Evolutionary conservation across 352 stramenopile genomes (phyloP), one percentile per base, ranked within the genome.

Genomic region (Pythium guiyangense): DNA sequence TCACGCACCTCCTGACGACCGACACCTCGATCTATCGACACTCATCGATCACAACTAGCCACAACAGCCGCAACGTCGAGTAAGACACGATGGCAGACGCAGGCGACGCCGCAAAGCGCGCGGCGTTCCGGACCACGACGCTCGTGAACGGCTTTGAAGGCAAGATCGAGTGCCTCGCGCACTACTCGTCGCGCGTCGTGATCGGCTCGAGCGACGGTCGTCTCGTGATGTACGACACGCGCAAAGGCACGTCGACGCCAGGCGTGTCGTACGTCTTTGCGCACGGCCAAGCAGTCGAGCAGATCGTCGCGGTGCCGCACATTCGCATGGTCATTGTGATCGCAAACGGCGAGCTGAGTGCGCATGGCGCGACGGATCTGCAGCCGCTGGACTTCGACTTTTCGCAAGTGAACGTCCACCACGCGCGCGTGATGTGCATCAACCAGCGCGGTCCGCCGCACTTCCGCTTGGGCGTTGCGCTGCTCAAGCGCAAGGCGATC

Each of bases 111-210:
- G 59, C 63, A 54, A 66, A 73, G 70, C 83, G 83, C 67, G 77
- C 81, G 53, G 80, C 81, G 29, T 93, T 93, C 78, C 83, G 80
- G 52, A 84, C 83, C 26, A 88, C 77, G 40, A 77, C 79, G 18
- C 58, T 95, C 25, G 75, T 95, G 49, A 72, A 66, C 25, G 76
- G 73, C 52, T 95, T 92, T 52, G 74, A 91, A 31, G 85, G 85
- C 22, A 89, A 88, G 57, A 76, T 95, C 49, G 81, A 93, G 56
- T 91, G 83, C 53, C 77, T 93, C 47, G 85, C 83, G 49, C 84
- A 93, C 67, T 95, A 95, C 69, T 92, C 83, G 35, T 93, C 76
- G n/a, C 83, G 85, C 55, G 83, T 95, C 39, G 79, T 95, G 12
- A 61, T 95, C 39, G 85, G 85, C 67, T 88, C 85, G 47, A 69